These are phyloP conservation scores for Fusarium subtropicale DNA, from an alignment of 2,329 filamentous ascomycete genomes.

Conservation along the genomic window DNA sequence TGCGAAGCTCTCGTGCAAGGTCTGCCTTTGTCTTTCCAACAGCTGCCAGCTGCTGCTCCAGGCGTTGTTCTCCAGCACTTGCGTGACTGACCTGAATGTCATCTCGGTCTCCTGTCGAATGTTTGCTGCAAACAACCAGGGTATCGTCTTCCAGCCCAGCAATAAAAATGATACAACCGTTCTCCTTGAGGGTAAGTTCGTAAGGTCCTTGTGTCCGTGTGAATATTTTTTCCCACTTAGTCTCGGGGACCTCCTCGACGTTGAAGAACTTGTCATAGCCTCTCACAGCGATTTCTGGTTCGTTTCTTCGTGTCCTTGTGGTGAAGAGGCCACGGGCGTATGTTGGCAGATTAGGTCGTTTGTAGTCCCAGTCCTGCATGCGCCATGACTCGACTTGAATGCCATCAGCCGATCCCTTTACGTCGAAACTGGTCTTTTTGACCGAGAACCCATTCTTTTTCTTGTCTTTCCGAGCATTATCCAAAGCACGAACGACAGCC, in stretches of 20 bases:
- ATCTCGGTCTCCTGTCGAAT: slow-evolving; percentile 86
- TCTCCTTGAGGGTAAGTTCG: slow-evolving; percentile 96
- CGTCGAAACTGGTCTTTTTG: slow-evolving; percentile 82
- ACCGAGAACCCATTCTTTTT: slow-evolving; percentile 73
- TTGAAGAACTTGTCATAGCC: slow-evolving; percentile 99
- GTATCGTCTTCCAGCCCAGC: slow-evolving; percentile 90
- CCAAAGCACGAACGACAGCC: slow-evolving; percentile 73
- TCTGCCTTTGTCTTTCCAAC: slow-evolving; percentile 84
- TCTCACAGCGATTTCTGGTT: slow-evolving; percentile 82
- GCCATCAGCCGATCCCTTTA: slow-evolving; percentile 70
- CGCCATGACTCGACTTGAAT: slow-evolving; percentile 90
- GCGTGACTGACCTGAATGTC: slow-evolving; percentile 85
- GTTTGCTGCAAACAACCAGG: slow-evolving; percentile 97
- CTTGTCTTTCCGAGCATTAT: slow-evolving; percentile 66
- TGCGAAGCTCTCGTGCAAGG: slow-evolving; percentile 78
- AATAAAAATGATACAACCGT: slow-evolving; percentile 99
- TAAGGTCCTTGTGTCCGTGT: slow-evolving; percentile 85
- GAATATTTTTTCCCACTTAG: slow-evolving; percentile 84
- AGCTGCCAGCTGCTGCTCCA: slow-evolving; percentile 80
- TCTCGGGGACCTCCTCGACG: slow-evolving; percentile 81
- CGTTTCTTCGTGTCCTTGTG: slow-evolving; percentile 71
- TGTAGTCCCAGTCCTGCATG: slow-evolving; percentile 96
- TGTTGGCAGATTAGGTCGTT: slow-evolving; percentile 84
- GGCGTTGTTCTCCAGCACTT: slow-evolving; percentile 81
- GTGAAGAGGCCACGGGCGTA: slow-evolving; percentile 96